phyloP scores from a whole-genome alignment of 305 asterid species.

The Solanum aculeatissimum region DNA sequence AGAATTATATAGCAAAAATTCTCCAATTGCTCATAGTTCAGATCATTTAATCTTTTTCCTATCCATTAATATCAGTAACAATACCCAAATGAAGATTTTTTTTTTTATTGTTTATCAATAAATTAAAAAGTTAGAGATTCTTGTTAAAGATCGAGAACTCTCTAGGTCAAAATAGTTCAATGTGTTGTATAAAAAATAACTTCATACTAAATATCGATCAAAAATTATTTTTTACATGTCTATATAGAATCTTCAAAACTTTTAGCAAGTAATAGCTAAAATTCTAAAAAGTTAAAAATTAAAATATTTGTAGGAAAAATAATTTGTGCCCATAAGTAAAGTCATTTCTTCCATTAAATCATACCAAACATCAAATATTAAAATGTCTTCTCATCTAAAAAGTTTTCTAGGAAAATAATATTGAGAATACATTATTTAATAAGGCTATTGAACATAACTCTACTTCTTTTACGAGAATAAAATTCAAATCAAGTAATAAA shows the following conservation, averaged over 20 bases:
- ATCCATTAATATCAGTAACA: background rate
- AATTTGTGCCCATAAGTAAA: background rate
- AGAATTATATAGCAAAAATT: slow-evolving; percentile 38
- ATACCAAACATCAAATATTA: background rate
- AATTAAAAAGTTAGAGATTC: background rate
- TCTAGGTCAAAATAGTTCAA: background rate
- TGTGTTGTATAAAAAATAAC: background rate
- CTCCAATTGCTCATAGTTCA: slow-evolving; percentile 32
- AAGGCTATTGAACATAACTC: too few species aligned
- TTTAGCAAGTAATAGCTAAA: background rate
- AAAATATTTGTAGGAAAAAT: background rate
- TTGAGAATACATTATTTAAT: too few species aligned
- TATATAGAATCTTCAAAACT: background rate
- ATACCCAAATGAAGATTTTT: background rate
- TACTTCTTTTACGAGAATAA: background rate
- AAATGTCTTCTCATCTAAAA: background rate
- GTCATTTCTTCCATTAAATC: background rate
- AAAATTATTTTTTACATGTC: background rate
- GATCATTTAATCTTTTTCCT: slow-evolving; percentile 68
- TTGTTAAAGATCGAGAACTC: background rate
- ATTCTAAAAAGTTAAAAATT: background rate
- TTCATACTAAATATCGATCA: background rate
- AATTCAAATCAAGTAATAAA: background rate
- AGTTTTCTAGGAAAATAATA: background rate
- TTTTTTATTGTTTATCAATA: background rate